Evolutionary conservation across 1,139 yeast genomes (phyloP), one percentile per base, ranked within the genome.

Genomic region (Scheffersomyces quercinus): DNA sequence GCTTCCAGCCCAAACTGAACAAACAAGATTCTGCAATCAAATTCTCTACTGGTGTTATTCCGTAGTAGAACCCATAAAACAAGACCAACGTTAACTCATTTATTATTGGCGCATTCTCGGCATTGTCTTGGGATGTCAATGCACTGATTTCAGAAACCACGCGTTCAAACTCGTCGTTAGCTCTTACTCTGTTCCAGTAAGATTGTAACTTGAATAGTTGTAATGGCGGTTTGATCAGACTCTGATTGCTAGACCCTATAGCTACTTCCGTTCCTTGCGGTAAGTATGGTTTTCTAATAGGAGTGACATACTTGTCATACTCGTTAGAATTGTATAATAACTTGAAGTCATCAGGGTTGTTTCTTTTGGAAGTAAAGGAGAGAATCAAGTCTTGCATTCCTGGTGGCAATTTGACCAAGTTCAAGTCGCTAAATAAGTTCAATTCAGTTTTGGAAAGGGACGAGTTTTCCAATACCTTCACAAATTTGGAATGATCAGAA

Each of bases 331-430:
- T 59, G 28, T 57, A 49, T 35, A 71, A 58, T 32, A 70, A 51
- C 52, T 60, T 54, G 49, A 62, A 57, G 37, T 55, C 59, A 29
- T 55, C 58, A 6, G 60, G 38, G 28, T 44, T 56, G 44, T 60
- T 68, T 48, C 79, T 64, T 32, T 75, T 68, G 1, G 79, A 64
- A 5, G 76, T 73, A 54, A 74, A 78, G 0, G 85, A 78, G 20
- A 78, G 58, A 1, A 82, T 73, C 46, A 82, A 74, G 53, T 82
- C 83, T 60, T 86, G 91, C 34, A 86, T 77, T 28, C 95, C 95
- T 5, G 88, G 83, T 4, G 93, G 91, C 41, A 83, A 62, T 40
- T 67, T 69, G 35, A 82, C 60, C 47, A 83, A 69, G 44, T 72
- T 62, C 39, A 58, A 44, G 52, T 73, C 75, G 35, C 70, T 61